Evolutionary conservation across 768 basidiomycete genomes (phyloP), one percentile per base, ranked within the genome.

Genomic region (Boletellus ananas): DNA sequence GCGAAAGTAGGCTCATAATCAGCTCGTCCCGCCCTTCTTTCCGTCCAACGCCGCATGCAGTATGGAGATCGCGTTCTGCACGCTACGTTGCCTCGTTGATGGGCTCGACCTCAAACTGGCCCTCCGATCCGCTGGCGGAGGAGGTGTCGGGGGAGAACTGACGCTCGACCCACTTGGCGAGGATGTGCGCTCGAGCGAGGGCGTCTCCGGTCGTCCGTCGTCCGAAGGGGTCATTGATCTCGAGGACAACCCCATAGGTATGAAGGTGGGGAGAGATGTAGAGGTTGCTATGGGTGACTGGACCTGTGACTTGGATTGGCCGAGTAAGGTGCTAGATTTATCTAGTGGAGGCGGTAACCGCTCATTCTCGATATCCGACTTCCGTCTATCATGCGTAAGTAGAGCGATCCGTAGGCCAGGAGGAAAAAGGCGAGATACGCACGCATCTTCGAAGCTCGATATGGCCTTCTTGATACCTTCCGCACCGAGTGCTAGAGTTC

Each of bases 381-480:
- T 38, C 13, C 63, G 63, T 47, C 63, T 64, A 27, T 40, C 17
- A 35, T 17, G 13, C 10, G 10, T 7, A 16, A 23, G 21, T 37
- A 21, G 13, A 27, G 34, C n/a, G 38, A 20, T 25, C 6, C 9
- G 0, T 47, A 16, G 6, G 6, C 7, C 1, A 2, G 41, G 10
- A 29, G 0, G 23, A 17, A n/a, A 18, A 37, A 23, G 23, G 23
- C 23, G 31, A 10, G 29, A 23, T 6, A 77, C 81, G 47, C 64
- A 83, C 81, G 85, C 85, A 55, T 85, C 84, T 38, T 79, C 79
- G 61, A 85, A 87, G 51, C 73, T 78, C 39, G 74, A 76, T 54
- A 86, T 86, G n/a, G 79, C 78, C 46, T 85, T 77, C 69, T 84
- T 85, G 72, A 87, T 84, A 16, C 81, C 83, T 57, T 86, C 85